Evolutionary conservation across 1,284 basidiomycete species (phyloP).

Genomic region (Limonomyces culmigenus): DNA sequence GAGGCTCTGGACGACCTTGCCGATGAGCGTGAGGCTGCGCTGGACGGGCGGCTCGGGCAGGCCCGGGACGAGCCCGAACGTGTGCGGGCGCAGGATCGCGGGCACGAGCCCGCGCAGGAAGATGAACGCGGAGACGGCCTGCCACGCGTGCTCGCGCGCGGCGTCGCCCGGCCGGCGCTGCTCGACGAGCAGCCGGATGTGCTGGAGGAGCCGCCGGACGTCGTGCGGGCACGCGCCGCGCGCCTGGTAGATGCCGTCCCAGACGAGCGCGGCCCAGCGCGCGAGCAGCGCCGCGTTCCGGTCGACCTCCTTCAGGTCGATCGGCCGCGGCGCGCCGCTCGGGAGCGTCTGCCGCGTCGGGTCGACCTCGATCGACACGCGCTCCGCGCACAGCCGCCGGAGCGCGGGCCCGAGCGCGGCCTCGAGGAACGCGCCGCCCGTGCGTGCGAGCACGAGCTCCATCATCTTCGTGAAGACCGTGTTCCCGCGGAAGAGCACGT

Average conservation of each 20-base stretch:
- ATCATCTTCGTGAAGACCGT: conserved; percentile 67
- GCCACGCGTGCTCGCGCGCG: conserved; percentile 41
- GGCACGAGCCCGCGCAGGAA: conserved; percentile 76
- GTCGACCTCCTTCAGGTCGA: conserved; percentile 32
- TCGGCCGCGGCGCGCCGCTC: conserved; percentile 18
- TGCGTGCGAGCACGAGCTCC: conserved; percentile 61
- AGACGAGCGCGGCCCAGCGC: conserved; percentile 61
- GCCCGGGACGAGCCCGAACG: conserved; percentile 54
- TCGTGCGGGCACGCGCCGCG: conserved; percentile 61
- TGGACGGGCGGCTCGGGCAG: conserved; percentile 46
- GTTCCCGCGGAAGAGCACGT: conserved; percentile 52
- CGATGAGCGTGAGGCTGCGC: conserved; percentile 60
- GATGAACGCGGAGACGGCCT: conserved; percentile 72
- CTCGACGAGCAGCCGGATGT: conserved; percentile 57
- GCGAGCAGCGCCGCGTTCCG: conserved; percentile 55
- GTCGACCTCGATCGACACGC: conserved; percentile 65
- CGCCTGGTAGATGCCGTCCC: conserved; percentile 61
- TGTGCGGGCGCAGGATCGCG: conserved; percentile 61
- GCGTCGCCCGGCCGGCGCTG: conserved; percentile 25
- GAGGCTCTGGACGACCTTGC: conserved; percentile 65
- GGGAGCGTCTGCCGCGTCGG: conserved; percentile 36
- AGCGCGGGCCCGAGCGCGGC: conserved; percentile 54
- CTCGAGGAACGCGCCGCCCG: conserved; percentile 62
- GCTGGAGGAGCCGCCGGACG: conserved; percentile 49
- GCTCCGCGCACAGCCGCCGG: conserved; percentile 50